Conservation (phyloP, 176 grass and related monocot species). For the Poa pratensis region DNA sequence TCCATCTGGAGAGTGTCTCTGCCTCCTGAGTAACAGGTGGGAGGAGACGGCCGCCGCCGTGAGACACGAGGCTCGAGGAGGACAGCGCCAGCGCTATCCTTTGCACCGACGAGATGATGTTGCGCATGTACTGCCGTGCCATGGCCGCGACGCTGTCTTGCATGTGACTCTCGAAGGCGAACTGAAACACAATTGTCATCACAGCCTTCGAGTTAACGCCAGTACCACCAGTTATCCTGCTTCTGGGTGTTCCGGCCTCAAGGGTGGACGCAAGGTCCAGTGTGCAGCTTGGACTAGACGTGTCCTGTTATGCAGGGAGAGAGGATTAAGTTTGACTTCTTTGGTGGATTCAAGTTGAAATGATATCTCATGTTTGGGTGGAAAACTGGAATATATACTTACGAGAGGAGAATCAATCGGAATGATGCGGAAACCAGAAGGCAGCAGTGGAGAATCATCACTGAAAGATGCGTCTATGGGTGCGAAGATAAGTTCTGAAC, state of each 20-base stretch:
- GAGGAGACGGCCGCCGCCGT: not conserved
- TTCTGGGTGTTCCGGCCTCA: slow-evolving; percentile 58
- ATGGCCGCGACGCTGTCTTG: slow-evolving; percentile 74
- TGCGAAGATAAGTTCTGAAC: slow-evolving; percentile 94
- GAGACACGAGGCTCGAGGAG: slow-evolving; percentile 48
- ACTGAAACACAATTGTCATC: slow-evolving; percentile 94
- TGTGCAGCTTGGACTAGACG: slow-evolving; percentile 68
- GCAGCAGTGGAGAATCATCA: slow-evolving; percentile 83
- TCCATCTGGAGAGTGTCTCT: slow-evolving; percentile 73
- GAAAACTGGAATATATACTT: slow-evolving; percentile 26
- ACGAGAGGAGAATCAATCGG: slow-evolving; percentile 78
- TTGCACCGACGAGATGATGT: slow-evolving; percentile 77
- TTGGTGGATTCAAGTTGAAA: not conserved
- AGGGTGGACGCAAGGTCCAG: slow-evolving; percentile 91
- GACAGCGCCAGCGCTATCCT: slow-evolving; percentile 80
- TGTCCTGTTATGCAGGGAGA: slow-evolving; percentile 20
- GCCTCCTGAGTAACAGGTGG: slow-evolving; percentile 58
- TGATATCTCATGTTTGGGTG: not conserved
- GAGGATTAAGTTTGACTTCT: not conserved
- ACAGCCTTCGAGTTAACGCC: slow-evolving; percentile 58
- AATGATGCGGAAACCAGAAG: slow-evolving; percentile 92
- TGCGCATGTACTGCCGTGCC: slow-evolving; percentile 86
- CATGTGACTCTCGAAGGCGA: slow-evolving; percentile 89
- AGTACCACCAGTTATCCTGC: slow-evolving; percentile 3
- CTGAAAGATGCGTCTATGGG: slow-evolving; percentile 92